phyloP scores from a whole-genome alignment of 2,329 filamentous ascomycete genomes.

The Aspergillus versicolor region DNA sequence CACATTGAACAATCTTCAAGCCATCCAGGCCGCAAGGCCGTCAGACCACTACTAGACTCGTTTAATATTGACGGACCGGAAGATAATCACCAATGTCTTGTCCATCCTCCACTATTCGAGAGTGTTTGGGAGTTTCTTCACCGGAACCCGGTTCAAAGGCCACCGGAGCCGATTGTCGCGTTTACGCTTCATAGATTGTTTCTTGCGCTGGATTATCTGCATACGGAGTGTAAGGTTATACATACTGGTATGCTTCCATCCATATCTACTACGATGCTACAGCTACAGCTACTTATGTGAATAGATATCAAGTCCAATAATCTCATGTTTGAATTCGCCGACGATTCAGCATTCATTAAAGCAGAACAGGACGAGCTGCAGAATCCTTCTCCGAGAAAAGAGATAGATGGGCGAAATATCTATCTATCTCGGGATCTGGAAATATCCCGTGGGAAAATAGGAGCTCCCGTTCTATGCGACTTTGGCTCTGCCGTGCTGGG shows the following conservation, averaged over 20 bases:
- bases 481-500: constrained; percentile 49
- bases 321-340: constrained; percentile 45
- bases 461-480: constrained; percentile 48
- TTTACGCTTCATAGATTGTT: constrained; percentile 43
- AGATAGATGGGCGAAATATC: constrained; percentile 40
- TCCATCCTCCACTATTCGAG: constrained; percentile 46
- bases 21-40: constrained; percentile 30
- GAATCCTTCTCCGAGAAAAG: constrained; percentile 45
- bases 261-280: constrained; percentile 2
- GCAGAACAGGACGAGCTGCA: constrained; percentile 44
- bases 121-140: constrained; percentile 41
- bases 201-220: constrained; percentile 47
- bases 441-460: constrained; percentile 27
- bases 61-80: constrained; percentile 34
- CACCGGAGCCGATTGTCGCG: constrained; percentile 37
- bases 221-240: constrained; percentile 47
- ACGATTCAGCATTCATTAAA: constrained; percentile 41
- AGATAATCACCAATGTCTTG: constrained; percentile 36
- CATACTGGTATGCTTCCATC: constrained; percentile 42
- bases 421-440: constrained; percentile 43
- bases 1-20: constrained; percentile 30
- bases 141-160: constrained; percentile 40
- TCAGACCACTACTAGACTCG: constrained; percentile 34
- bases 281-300: constrained; percentile 7
- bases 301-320: constrained; percentile 50